Conservation (phyloP, 768 basidiomycete species). For the Lyophyllum shimeji region DNA sequence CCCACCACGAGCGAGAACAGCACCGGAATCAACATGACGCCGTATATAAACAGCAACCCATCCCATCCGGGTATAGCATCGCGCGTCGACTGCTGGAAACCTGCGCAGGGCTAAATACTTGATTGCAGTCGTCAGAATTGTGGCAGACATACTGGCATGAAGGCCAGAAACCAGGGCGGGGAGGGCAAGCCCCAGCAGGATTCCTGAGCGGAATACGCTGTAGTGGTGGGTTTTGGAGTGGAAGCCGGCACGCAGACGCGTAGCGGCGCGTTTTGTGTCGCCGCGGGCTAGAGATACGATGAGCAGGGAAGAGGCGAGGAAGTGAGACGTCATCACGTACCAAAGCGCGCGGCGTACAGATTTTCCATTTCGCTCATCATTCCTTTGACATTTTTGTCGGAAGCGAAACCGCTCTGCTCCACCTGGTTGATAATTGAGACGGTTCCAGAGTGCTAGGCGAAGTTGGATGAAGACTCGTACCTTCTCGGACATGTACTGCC, state of each 20-base stretch:
- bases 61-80: constrained; percentile 65
- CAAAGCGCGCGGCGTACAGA: constrained; percentile 71
- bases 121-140: neutral
- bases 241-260: constrained; percentile 56
- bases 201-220: constrained; percentile 73
- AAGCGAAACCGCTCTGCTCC: constrained; percentile 65
- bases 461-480: constrained; percentile 32
- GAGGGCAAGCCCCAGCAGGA: constrained; percentile 68
- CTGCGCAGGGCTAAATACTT: constrained; percentile 30
- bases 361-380: constrained; percentile 80
- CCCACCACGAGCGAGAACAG: constrained; percentile 78
- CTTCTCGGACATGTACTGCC: constrained; percentile 80
- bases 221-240: constrained; percentile 61
- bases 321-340: constrained; percentile 35
- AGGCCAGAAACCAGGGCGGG: constrained; percentile 69
- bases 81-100: constrained; percentile 52
- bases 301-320: neutral
- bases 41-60: constrained; percentile 78
- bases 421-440: constrained; percentile 45
- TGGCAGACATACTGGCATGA: constrained; percentile 49
- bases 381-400: constrained; percentile 53
- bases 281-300: constrained; percentile 47
- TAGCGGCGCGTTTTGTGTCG: constrained; percentile 75
- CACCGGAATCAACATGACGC: constrained; percentile 68
- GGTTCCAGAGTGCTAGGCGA: neutral